Conservation (phyloP, 176 grass and related monocot genomes). For the Hordeum marinum region DNA sequence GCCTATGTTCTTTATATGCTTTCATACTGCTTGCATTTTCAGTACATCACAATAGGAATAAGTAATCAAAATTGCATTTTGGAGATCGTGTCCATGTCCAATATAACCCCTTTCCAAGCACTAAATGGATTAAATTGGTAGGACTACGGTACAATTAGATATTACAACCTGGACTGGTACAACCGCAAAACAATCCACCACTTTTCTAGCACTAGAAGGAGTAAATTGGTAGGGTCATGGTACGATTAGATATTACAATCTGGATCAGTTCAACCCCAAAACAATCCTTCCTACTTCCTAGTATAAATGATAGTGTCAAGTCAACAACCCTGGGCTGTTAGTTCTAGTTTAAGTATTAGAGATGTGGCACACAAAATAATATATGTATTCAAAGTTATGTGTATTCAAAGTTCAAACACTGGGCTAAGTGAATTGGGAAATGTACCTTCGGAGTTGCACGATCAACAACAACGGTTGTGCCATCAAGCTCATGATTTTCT, state of each 20-base stretch:
- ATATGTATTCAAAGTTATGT: neutral
- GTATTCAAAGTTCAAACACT: neutral
- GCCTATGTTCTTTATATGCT: neutral
- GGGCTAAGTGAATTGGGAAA: neutral
- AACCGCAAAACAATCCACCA: neutral
- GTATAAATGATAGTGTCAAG: neutral
- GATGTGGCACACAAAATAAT: neutral
- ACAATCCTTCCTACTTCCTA: neutral
- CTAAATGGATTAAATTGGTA: neutral
- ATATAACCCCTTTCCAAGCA: neutral
- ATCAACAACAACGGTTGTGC: constrained; percentile 46
- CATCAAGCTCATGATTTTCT: constrained; percentile 55
- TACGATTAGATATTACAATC: neutral
- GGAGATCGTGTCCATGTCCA: neutral
- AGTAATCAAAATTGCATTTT: neutral
- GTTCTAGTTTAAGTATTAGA: neutral
- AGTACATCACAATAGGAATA: neutral
- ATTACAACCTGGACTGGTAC: neutral
- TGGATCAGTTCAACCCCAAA: neutral
- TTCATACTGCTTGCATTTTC: neutral
- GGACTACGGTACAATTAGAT: neutral
- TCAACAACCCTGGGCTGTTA: neutral
- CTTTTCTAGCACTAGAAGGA: neutral
- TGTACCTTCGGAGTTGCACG: constrained; percentile 55
- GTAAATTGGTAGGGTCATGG: neutral